These are phyloP conservation scores for Ulmus americana DNA, from an alignment of 331 rosid genomes.

Conservation along the genomic window DNA sequence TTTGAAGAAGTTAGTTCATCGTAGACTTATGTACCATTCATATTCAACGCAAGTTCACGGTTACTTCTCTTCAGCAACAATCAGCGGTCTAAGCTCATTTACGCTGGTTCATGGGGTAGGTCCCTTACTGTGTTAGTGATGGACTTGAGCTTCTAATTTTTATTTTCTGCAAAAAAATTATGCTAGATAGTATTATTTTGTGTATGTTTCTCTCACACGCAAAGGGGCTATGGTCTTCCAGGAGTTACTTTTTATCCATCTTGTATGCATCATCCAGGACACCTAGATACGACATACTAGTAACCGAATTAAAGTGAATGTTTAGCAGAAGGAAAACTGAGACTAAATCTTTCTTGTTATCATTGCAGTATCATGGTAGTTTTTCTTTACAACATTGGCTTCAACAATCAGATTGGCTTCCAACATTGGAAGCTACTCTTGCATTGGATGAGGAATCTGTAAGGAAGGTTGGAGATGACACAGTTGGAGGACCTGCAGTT, in stretches of 20 bases:
- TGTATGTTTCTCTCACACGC: too few species aligned
- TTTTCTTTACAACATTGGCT: conserved; percentile 98
- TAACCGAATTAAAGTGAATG: not conserved
- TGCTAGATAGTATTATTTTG: too few species aligned
- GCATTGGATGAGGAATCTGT: conserved; percentile 91
- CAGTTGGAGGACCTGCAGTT: conserved; percentile 86
- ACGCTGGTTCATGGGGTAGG: conserved; percentile 93
- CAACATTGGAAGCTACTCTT: conserved; percentile 95
- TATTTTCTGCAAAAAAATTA: not conserved
- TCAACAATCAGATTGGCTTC: conserved; percentile 94
- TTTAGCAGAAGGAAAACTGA: not conserved
- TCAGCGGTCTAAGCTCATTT: conserved; percentile 49
- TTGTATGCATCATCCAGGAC: not conserved
- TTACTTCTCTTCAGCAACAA: conserved; percentile 56
- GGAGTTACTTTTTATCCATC: not conserved
- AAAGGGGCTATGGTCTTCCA: not conserved
- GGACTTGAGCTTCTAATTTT: conserved; percentile 2
- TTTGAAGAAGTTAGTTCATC: conserved; percentile 73
- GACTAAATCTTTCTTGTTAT: conserved; percentile 2
- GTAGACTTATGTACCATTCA: conserved; percentile 81
- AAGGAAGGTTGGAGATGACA: conserved; percentile 82
- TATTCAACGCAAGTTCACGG: conserved; percentile 98
- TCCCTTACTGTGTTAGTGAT: conserved; percentile 14
- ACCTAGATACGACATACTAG: too few species aligned
- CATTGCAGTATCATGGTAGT: conserved; percentile 91